Evolutionary conservation across 2,329 filamentous ascomycete species (phyloP).

Genomic region (Cladosporium sp.): DNA sequence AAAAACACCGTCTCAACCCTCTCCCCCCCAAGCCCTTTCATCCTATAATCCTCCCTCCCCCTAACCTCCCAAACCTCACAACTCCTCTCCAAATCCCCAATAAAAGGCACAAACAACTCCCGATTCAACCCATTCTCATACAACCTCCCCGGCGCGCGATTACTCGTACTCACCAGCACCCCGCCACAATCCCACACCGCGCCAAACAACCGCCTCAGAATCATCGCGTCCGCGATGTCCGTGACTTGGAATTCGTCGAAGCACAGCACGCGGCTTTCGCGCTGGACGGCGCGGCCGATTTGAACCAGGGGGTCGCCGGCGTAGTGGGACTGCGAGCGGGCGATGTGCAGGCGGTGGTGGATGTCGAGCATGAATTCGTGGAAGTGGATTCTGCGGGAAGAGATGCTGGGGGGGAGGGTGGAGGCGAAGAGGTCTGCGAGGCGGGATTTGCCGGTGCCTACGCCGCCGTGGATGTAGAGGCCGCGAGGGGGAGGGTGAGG

Average conservation of each 20-base stretch:
- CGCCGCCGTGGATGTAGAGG: slow-evolving; percentile 92
- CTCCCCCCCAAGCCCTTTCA: slow-evolving; percentile 36
- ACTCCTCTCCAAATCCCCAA: slow-evolving; percentile 69
- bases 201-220: slow-evolving; percentile 81
- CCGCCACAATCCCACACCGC: slow-evolving; percentile 95
- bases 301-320: slow-evolving; percentile 89
- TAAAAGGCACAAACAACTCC: slow-evolving; percentile 62
- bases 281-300: slow-evolving; percentile 87
- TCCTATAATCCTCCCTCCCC: slow-evolving; percentile 65
- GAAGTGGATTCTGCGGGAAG: slow-evolving; percentile 93
- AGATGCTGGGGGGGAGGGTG: slow-evolving; percentile 79
- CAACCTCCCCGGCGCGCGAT: slow-evolving; percentile 88
- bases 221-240: slow-evolving; percentile 98
- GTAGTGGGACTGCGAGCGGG: slow-evolving; percentile 85
- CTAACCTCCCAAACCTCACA: slow-evolving; percentile 83
- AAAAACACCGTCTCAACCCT: slow-evolving; percentile 28
- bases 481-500: slow-evolving; percentile 46
- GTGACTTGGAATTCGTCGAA: slow-evolving; percentile 99
- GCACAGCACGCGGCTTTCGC: slow-evolving; percentile 80
- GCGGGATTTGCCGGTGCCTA: slow-evolving; percentile 98
- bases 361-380: slow-evolving; percentile 99
- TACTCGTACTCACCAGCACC: slow-evolving; percentile 94
- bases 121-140: slow-evolving; percentile 97
- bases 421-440: slow-evolving; percentile 98
- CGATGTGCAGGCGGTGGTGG: slow-evolving; percentile 82